Evolutionary conservation across 2,329 filamentous ascomycete species (phyloP).

Genomic region (Calonectria hongkongensis): DNA sequence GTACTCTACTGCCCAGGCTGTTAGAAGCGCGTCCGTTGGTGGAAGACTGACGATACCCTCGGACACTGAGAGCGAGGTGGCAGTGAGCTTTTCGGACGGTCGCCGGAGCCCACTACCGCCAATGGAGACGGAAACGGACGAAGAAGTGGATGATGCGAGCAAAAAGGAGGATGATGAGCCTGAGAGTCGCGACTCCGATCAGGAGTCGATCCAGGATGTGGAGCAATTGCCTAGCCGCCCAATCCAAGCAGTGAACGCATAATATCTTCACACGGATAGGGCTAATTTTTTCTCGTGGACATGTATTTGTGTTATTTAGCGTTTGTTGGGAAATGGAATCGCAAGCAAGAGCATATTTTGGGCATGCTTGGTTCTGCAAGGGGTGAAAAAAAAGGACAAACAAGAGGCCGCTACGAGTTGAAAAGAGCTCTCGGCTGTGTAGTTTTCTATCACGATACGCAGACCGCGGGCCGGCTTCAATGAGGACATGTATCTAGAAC

Average conservation of each 20-base stretch:
- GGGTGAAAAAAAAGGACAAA: conserved; percentile 32
- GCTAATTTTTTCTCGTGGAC: conserved; percentile 40
- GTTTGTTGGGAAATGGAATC: conserved; percentile 48
- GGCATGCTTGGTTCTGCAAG: conserved; percentile 34
- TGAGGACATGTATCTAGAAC: conserved; percentile 53
- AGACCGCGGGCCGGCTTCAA: conserved; percentile 39
- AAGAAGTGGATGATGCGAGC: conserved; percentile 44
- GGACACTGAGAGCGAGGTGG: conserved; percentile 77
- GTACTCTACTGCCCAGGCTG: conserved; percentile 72
- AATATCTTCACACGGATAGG: conserved; percentile 38
- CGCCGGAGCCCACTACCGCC: conserved; percentile 73
- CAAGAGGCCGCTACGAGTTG: conserved; percentile 30
- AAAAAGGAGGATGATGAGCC: conserved; percentile 55
- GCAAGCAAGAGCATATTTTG: conserved; percentile 36
- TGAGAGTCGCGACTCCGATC: conserved; percentile 54
- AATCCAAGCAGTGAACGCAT: conserved; percentile 60
- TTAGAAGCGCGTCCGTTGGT: conserved; percentile 63
- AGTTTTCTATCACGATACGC: conserved; percentile 34
- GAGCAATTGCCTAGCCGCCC: conserved; percentile 57
- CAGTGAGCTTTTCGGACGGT: conserved; percentile 76
- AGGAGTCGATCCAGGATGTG: conserved; percentile 55
- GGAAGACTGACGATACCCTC: conserved; percentile 69
- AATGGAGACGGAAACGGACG: conserved; percentile 65
- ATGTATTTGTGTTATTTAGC: conserved; percentile 54
- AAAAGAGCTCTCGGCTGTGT: conserved; percentile 26